Conservation (phyloP, 2,329 filamentous ascomycete species). For the Alternaria brassicae region DNA sequence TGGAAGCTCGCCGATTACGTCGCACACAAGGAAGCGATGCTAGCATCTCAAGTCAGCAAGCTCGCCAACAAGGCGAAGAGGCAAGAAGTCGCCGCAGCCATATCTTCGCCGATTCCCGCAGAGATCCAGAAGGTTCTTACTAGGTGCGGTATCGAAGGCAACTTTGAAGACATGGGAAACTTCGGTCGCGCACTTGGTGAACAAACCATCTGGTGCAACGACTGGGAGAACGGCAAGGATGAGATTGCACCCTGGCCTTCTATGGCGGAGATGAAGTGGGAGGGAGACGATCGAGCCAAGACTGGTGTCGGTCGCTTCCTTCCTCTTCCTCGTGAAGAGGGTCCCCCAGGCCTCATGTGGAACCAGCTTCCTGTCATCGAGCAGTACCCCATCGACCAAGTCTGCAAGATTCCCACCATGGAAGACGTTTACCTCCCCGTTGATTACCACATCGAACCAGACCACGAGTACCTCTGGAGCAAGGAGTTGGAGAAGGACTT, state of each 20-base stretch:
- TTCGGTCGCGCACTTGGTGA: slow-evolving; percentile 44
- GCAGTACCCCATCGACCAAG: slow-evolving; percentile 51
- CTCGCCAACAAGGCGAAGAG: slow-evolving; percentile 23
- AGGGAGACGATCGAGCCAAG: slow-evolving; percentile 56
- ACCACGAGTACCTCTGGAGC: slow-evolving; percentile 37
- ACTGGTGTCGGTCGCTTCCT: slow-evolving; percentile 53
- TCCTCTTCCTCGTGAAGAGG: slow-evolving; percentile 53
- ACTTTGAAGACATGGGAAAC: slow-evolving; percentile 34
- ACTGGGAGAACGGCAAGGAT: slow-evolving; percentile 44
- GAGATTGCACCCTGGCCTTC: slow-evolving; percentile 53
- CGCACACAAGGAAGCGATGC: slow-evolving; percentile 39
- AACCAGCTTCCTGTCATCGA: slow-evolving; percentile 49
- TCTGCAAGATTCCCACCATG: slow-evolving; percentile 45
- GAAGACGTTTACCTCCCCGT: slow-evolving; percentile 50
- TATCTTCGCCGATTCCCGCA: slow-evolving; percentile 11
- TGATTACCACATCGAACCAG: slow-evolving; percentile 43
- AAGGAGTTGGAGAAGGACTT: slow-evolving; percentile 38
- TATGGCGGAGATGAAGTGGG: slow-evolving; percentile 54
- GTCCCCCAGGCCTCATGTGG: slow-evolving; percentile 53
- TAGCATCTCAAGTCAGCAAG: slow-evolving; percentile 22
- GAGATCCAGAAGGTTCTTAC: slow-evolving; percentile 21
- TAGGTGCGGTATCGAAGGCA: slow-evolving; percentile 28
- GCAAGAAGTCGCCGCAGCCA: slow-evolving; percentile 18
- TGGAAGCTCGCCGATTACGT: slow-evolving; percentile 45
- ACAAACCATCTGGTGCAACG: slow-evolving; percentile 51